Percentiles rank a stretch among this genome's conserved stretches.
These are phyloP conservation scores for Monosporascus cannonballus DNA, from an alignment of 2,329 filamentous ascomycete genomes.

Conservation along the genomic window DNA sequence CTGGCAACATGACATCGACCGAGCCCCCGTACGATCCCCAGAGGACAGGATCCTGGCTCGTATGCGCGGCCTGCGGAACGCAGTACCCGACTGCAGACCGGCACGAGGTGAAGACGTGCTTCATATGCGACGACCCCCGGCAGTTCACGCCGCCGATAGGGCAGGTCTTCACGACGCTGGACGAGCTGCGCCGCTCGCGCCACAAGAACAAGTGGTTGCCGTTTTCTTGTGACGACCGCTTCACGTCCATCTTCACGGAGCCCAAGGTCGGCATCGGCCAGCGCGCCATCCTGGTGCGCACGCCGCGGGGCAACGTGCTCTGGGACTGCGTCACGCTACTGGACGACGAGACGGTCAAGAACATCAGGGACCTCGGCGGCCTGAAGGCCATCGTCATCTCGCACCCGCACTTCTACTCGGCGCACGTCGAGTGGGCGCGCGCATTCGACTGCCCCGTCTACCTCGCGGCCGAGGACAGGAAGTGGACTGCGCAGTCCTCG, in stretches of 20 bases:
- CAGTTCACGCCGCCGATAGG: constrained; percentile 61
- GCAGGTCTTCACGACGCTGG: constrained; percentile 61
- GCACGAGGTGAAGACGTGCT: constrained; percentile 47
- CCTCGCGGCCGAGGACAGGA: constrained; percentile 55
- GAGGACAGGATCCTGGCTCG: constrained; percentile 31
- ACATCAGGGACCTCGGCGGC: constrained; percentile 56
- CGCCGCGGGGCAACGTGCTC: constrained; percentile 62
- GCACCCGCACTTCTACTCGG: constrained; percentile 79
- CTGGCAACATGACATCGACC: constrained; percentile 6
- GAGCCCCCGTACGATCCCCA: constrained; percentile 14
- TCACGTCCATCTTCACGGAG: constrained; percentile 42
- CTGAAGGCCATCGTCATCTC: constrained; percentile 67
- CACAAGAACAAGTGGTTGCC: constrained; percentile 50
- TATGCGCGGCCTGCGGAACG: constrained; percentile 66
- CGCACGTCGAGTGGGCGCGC: constrained; percentile 67
- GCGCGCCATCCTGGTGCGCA: constrained; percentile 62
- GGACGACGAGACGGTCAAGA: constrained; percentile 54
- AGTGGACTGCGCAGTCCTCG: constrained; percentile 53
- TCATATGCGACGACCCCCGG: constrained; percentile 68
- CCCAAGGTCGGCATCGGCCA: constrained; percentile 70
- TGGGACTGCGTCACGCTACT: constrained; percentile 75
- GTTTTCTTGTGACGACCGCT: constrained; percentile 35
- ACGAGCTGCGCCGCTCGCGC: constrained; percentile 30
- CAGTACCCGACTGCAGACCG: constrained; percentile 54
- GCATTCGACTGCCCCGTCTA: constrained; percentile 67